A percentile compares a stretch with the other conserved stretches of the same genome.
Evolutionary conservation across 2,329 filamentous ascomycete genomes (phyloP).

Genomic region (Cladorrhinum sp.): DNA sequence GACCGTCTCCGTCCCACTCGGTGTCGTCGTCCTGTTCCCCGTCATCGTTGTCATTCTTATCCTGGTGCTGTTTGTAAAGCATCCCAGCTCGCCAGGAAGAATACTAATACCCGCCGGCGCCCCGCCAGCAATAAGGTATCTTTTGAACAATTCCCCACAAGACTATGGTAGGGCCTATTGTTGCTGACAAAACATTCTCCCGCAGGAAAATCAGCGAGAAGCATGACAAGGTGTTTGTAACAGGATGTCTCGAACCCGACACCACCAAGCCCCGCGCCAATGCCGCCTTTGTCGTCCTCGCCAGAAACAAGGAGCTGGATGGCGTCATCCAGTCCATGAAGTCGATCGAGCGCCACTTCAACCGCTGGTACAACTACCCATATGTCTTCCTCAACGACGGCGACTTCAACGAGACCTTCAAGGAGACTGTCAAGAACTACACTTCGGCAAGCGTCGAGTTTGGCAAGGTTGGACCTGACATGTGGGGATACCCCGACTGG

Average conservation of each 20-base stretch:
- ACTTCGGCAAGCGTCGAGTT: conserved; percentile 88
- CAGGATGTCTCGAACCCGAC: conserved; percentile 81
- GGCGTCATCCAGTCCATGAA: conserved; percentile 96
- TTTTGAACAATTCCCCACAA: neutral
- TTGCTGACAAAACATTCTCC: neutral
- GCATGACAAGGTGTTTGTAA: conserved; percentile 93
- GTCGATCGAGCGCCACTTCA: conserved; percentile 98
- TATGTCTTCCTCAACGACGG: conserved; percentile 98
- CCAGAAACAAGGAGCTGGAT: conserved; percentile 92
- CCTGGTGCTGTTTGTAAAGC: conserved; percentile 81
- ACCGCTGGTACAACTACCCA: conserved; percentile 97
- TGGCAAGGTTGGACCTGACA: conserved; percentile 82
- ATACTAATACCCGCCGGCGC: conserved; percentile 86
- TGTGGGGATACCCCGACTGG: conserved; percentile 98
- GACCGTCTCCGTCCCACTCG: conserved; percentile 85
- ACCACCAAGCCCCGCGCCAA: conserved; percentile 80
- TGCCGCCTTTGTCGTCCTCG: conserved; percentile 91
- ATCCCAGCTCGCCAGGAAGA: conserved; percentile 76
- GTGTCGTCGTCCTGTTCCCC: conserved; percentile 89
- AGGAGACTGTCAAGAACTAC: conserved; percentile 81
- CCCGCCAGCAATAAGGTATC: conserved; percentile 82
- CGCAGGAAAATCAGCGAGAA: conserved; percentile 92
- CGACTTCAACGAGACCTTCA: conserved; percentile 94
- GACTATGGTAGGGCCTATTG: neutral
- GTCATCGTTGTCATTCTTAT: conserved; percentile 88